These are phyloP conservation scores for Talaromyces sp. DNA, from an alignment of 2,329 filamentous ascomycete species.

Conservation along the genomic window DNA sequence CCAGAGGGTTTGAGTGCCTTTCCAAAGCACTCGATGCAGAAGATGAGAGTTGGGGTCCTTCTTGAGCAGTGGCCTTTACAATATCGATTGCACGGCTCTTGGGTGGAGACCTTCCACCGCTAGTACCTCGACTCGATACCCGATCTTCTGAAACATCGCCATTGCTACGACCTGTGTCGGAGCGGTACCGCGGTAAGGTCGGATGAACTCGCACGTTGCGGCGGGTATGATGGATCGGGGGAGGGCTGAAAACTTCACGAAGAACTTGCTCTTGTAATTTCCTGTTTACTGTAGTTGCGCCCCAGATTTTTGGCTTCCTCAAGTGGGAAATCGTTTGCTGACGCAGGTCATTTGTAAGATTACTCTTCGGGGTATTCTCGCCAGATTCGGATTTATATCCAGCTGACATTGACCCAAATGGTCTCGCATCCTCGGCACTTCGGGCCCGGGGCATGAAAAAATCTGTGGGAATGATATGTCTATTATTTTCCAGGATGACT, in stretches of 20 bases:
- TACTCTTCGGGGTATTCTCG: slow-evolving; percentile 8
- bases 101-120: slow-evolving; percentile 17
- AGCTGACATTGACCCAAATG: slow-evolving; percentile 17
- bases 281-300: slow-evolving; percentile 86
- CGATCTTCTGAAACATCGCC: slow-evolving; percentile 32
- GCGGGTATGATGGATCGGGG: slow-evolving; percentile 75
- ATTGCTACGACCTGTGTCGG: slow-evolving; percentile 27
- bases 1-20: slow-evolving; percentile 26
- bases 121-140: slow-evolving; percentile 18
- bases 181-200: slow-evolving; percentile 51
- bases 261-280: slow-evolving; percentile 85
- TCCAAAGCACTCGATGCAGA: slow-evolving; percentile 37
- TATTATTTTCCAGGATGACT: slow-evolving; percentile 89
- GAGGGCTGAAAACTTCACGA: slow-evolving; percentile 83
- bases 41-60: slow-evolving; percentile 27
- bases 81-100: slow-evolving; percentile 27
- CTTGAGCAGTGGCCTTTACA: slow-evolving; percentile 20
- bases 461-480: slow-evolving; percentile 84
- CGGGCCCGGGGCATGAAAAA: slow-evolving; percentile 60
- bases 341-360: slow-evolving; percentile 13
- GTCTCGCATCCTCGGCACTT: slow-evolving; percentile 26
- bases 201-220: slow-evolving; percentile 62
- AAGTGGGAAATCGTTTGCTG: slow-evolving; percentile 33
- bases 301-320: slow-evolving; percentile 62
- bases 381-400: slow-evolving; percentile 16